Base-by-base conservation (phyloP, 768 basidiomycete genomes). In the Bullera alba region DNA sequence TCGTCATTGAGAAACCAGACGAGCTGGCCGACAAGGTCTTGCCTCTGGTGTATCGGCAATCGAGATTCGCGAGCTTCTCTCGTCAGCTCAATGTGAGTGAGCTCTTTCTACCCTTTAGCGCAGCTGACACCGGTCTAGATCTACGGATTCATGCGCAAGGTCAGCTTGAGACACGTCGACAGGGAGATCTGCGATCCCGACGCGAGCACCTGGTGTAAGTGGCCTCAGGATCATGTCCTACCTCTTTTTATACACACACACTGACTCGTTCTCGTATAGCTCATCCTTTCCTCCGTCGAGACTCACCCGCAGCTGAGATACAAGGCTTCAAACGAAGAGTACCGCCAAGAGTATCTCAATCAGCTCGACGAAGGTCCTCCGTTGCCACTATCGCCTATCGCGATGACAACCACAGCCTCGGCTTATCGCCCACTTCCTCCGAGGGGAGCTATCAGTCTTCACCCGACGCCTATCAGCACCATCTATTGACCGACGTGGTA, bases 141-240 rank as follows among this genome's bases (percentile, higher is more conserved):
- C 75, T 95, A 95, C 77, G 91, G 90, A 59, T 95, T 91, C 78
- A 92, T 92, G 87, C 88, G 90, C 75, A 92, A 93, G 75, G 87
- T 93, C 71, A 92, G 91, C 77, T 79, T 92, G 63, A 39, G 62
- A 10, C 61, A 92, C 76, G 85, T 91, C 73, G 89, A 92, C 77
- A 86, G 87, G 56, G 87, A 86, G 56, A 91, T 91, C 61, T 86
- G 87, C 75, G 90, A 93, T 75, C 89, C 89, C 56, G 90, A 95
- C 76, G 90, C 89, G 14, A 90, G 87, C 73, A 91, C 89, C 56
- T 95, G 90, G 90, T 91, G 89, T 92, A 77, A 71, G 89, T 51
- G 6, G 14, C 10, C 23, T 41, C 39, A 53, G 43, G 55, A 43
- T 54, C 42, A 46, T 35, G 43, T 34, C 35, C n/a, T 22, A 8